These are phyloP conservation scores for Trifolium pratense DNA, from an alignment of 306 rosid genomes.

Conservation along the genomic window DNA sequence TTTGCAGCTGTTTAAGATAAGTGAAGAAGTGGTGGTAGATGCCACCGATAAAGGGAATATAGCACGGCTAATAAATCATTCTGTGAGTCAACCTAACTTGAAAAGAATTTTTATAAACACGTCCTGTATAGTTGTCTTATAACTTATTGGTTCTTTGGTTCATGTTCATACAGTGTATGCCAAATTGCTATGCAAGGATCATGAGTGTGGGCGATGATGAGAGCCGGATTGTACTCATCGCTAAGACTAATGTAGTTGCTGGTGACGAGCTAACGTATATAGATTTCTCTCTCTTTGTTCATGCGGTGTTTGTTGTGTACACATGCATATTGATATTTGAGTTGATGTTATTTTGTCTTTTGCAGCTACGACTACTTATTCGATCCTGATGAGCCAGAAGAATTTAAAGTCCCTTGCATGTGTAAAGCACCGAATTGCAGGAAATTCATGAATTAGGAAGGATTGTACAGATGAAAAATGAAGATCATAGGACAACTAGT, in stretches of 20 bases:
- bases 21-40: conserved; percentile 99
- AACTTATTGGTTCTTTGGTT: conserved; percentile 30
- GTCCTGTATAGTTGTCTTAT: conserved; percentile 23
- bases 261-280: conserved; percentile 93
- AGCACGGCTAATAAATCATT: conserved; percentile 97
- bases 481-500: conserved; percentile 41
- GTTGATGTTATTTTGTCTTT: conserved; percentile 39
- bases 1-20: conserved; percentile 91
- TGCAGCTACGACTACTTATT: conserved; percentile 96
- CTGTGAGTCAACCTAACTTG: conserved; percentile 59
- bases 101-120: conserved; percentile 11
- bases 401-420: conserved; percentile 93
- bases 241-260: conserved; percentile 74
- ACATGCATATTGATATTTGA: background rate
- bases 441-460: conserved; percentile 84
- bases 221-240: conserved; percentile 95
- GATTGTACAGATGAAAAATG: conserved; percentile 47
- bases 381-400: conserved; percentile 98
- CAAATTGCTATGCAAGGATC: conserved; percentile 99
- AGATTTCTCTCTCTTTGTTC: background rate
- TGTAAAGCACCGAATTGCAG: conserved; percentile 96
- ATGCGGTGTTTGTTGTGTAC: background rate
- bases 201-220: conserved; percentile 98
- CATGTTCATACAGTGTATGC: conserved; percentile 77
- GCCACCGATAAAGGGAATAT: conserved; percentile 99